phyloP scores from a whole-genome alignment of 768 basidiomycete genomes.

The Calvatia gigantea region DNA sequence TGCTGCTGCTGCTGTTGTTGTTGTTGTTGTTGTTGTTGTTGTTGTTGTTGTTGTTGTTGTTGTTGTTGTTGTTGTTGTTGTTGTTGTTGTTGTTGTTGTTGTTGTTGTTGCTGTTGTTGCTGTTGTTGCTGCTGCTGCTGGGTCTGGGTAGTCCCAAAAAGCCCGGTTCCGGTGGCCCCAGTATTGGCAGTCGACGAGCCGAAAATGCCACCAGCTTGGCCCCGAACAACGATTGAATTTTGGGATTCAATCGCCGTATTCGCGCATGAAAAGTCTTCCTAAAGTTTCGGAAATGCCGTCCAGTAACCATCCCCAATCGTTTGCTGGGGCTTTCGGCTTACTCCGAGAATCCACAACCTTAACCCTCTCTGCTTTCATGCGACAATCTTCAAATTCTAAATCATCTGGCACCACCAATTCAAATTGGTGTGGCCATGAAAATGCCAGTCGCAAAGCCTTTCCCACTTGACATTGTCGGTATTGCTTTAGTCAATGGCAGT shows the following conservation, averaged over 20 bases:
- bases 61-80: too few relatives aligned
- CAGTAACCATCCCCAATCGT: constrained; percentile 13
- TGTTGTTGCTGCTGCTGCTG: constrained; percentile 10
- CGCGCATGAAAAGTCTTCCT: constrained; percentile 9
- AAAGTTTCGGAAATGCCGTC: constrained; percentile 4
- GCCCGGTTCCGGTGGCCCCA: constrained; percentile 16
- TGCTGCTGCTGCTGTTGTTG: constrained; percentile 27
- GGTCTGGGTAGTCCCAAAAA: constrained; percentile 15
- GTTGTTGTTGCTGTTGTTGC: constrained; percentile 18
- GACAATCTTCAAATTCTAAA: too few relatives aligned
- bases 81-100: constrained; percentile 27
- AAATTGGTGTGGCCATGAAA: too few relatives aligned
- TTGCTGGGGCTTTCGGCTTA: too few relatives aligned
- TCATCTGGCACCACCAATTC: too few relatives aligned
- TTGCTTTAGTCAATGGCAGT: too few relatives aligned
- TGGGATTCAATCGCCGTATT: constrained; percentile 14
- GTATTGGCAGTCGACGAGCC: constrained; percentile 20
- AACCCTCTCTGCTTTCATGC: too few relatives aligned
- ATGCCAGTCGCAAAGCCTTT: too few relatives aligned
- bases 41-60: constrained; percentile 24
- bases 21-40: constrained; percentile 24
- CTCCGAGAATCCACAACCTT: too few relatives aligned
- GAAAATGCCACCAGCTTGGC: constrained; percentile 22
- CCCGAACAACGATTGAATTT: constrained; percentile 25
- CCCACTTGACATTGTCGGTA: too few relatives aligned